Base-by-base conservation (phyloP, 495 filamentous ascomycete genomes). In the Rusavskia elegans region DNA sequence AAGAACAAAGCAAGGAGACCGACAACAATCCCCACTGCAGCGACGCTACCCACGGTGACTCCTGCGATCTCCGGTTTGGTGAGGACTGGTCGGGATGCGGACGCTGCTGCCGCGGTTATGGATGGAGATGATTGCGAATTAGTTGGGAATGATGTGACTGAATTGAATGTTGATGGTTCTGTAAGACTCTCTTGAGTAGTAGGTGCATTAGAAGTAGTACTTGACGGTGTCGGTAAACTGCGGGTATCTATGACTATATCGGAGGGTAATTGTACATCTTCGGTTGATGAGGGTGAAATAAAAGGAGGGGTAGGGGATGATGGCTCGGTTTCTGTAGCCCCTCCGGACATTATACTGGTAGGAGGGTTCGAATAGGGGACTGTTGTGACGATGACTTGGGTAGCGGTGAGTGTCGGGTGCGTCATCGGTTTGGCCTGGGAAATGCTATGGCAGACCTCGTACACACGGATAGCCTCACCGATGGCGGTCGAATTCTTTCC, bases 1-100 rank as follows among this genome's bases (percentile, higher is more conserved):
- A 61, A 32, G 17, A 54, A 13, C 42, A 58, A 23, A 19, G 58
- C 48, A 32, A 55, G 44, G 23, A 63, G 49, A 19, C 60, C 59
- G 39, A 61, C 50, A 17, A 32, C 53, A 16, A 59, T 9, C 7
- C 49, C 52, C 14, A 54, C 59, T 37, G 51, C 53, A 21, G 53
- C 60, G 8, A 63, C 49, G 45, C 51, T 49, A 25, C 54, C 60
- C 21, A 63, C 56, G 11, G 42, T 30, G 17, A 63, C 45, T 29
- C 60, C 60, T 32, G 60, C 60, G 21, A 63, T 55, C 36, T 57
- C 57, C 1, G 56, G 59, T 51, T 57, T 57, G 32, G 57, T 59
- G 32, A 61, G 56, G 14, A 54, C 27, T 52, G 50, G 39, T 30
- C 20, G 19, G 16, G 53, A 44, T 32, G 37, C 27, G 17, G 38